Base-by-base conservation (phyloP, 2,329 filamentous ascomycete genomes). In the Rhytidhysteron rufulum region DNA sequence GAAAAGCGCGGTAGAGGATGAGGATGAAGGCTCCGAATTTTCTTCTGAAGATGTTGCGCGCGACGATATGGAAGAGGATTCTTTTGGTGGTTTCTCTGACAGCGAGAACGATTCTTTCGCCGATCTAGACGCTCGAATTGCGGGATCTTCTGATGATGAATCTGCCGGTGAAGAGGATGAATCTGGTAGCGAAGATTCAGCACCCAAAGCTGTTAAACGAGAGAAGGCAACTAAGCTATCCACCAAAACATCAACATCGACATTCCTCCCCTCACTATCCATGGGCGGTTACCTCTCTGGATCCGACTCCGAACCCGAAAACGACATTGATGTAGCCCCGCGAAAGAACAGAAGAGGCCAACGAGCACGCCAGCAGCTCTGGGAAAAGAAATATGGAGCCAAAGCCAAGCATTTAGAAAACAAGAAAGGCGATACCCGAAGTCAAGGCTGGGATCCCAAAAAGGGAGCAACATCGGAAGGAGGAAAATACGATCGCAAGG, bases 271-370 rank as follows among this genome's bases (percentile, higher is more conserved):
- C 0, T 81, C 82, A 1, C 76, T 93, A 13, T 87, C 88, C 40
- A 74, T 79, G 76, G 83, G 82, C 16, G 85, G 85, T 41, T 94
- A 91, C 67, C 78, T 87, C 53, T 88, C 85, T 2, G 86, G 85
- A 34, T 86, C 83, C 7, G 85, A 87, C 5, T 85, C 83, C 0
- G 83, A 86, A 47, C 69, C 86, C 17, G 85, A 88, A 38, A 69
- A 73, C 22, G 69, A 73, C 15, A 53, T 62, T 2, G 78, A 77
- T 5, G 72, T 72, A 4, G 50, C 71, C 1, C 66, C 73, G 0
- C 79, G 80, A 52, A 90, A 89, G 66, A 90, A 91, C 54, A 75
- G 85, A 17, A 75, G 80, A 34, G 87, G 87, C 3, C 87, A 94
- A 66, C 77, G 82, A 31, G 85, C 84, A n/a, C 79, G 87, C 7